Evolutionary conservation across 768 basidiomycete genomes (phyloP).

Genomic region (Agaricus blazei): DNA sequence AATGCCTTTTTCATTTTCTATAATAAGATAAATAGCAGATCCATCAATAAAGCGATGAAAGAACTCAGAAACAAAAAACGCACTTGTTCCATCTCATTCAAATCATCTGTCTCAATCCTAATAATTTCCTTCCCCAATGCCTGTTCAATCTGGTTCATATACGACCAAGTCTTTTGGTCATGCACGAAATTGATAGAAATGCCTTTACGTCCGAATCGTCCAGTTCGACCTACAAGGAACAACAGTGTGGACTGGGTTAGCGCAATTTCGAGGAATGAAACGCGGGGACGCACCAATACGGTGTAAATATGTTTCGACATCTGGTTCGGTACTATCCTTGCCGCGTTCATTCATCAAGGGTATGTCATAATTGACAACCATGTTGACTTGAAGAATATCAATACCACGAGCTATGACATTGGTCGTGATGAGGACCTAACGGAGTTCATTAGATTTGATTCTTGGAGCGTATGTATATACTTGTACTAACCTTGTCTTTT

Average conservation of each 20-base stretch:
- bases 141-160: conserved; percentile 88
- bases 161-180: conserved; percentile 78
- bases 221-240: conserved; percentile 74
- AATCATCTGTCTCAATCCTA: conserved; percentile 82
- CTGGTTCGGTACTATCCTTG: conserved; percentile 58
- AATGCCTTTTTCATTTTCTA: conserved; percentile 81
- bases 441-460: neutral
- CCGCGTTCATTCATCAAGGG: conserved; percentile 78
- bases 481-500: conserved; percentile 71
- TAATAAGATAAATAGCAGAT: neutral
- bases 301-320: conserved; percentile 97
- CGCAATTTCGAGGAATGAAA: neutral
- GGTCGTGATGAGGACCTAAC: conserved; percentile 82
- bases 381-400: conserved; percentile 98
- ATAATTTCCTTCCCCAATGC: conserved; percentile 73
- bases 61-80: conserved; percentile 18
- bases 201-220: conserved; percentile 95
- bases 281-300: conserved; percentile 70
- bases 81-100: conserved; percentile 94
- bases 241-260: neutral
- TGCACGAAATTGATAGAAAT: conserved; percentile 98
- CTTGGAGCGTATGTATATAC: neutral
- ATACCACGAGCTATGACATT: conserved; percentile 98
- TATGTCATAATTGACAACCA: conserved; percentile 99
- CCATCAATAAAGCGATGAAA: conserved; percentile 3